Evolutionary conservation across 257 asterid genomes (phyloP).

Genomic region (Fraxinus cuspidata): DNA sequence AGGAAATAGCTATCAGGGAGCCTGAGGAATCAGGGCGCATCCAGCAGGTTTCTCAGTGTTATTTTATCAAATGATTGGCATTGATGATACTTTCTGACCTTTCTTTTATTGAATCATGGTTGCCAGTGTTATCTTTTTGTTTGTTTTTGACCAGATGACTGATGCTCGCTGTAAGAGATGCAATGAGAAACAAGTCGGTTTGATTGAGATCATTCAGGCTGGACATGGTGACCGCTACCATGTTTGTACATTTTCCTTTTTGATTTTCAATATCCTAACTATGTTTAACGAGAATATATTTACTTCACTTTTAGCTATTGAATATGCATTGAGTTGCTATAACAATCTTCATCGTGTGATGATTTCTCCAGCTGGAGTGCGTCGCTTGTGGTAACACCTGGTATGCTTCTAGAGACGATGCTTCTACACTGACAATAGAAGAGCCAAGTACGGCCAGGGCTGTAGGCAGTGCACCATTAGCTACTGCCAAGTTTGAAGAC

Average conservation of each 20-base stretch:
- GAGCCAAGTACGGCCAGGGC: slow-evolving; percentile 48
- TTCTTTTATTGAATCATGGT: not conserved
- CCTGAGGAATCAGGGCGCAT: slow-evolving; percentile 67
- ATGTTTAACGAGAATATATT: not conserved
- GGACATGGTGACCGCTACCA: slow-evolving; percentile 79
- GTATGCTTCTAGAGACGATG: slow-evolving; percentile 84
- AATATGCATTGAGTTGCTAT: slow-evolving; percentile 1
- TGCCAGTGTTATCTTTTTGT: slow-evolving; percentile 3
- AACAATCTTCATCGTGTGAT: slow-evolving; percentile 8
- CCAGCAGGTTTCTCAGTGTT: slow-evolving; percentile 52
- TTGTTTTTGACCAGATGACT: slow-evolving; percentile 60
- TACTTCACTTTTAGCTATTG: not conserved
- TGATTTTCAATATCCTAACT: not conserved
- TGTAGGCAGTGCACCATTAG: slow-evolving; percentile 60
- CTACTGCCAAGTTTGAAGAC: slow-evolving; percentile 73
- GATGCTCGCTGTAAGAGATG: slow-evolving; percentile 86
- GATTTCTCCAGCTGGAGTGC: slow-evolving; percentile 69
- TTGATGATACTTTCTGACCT: not conserved
- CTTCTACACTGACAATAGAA: slow-evolving; percentile 62
- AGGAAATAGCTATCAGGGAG: slow-evolving; percentile 67
- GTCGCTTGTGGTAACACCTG: slow-evolving; percentile 69
- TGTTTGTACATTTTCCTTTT: slow-evolving; percentile 38
- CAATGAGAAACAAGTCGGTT: slow-evolving; percentile 62
- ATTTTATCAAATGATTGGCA: slow-evolving; percentile 13
- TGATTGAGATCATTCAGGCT: slow-evolving; percentile 68